A percentile compares a stretch with the other conserved stretches of the same genome.
These are phyloP conservation scores for Alternaria ethzedia DNA, from an alignment of 2,329 filamentous ascomycete genomes.

Conservation along the genomic window DNA sequence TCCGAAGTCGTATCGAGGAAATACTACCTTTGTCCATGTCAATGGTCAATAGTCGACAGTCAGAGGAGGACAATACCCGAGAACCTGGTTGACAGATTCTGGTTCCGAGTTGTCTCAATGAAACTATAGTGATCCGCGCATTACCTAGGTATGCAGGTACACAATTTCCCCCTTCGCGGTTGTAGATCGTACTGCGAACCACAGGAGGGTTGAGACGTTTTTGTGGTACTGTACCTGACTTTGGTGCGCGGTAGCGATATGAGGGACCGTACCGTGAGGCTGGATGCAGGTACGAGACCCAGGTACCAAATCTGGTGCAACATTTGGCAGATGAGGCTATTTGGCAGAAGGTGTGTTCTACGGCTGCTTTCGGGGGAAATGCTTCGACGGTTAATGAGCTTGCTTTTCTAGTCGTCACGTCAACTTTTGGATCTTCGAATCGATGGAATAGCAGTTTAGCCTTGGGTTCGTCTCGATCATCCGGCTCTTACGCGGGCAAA, in stretches of 20 bases:
- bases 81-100: neutral
- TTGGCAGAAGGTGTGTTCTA: neutral
- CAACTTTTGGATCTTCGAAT: neutral
- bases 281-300: neutral
- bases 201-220: neutral
- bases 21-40: neutral
- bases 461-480: neutral
- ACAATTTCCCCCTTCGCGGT: neutral
- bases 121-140: neutral
- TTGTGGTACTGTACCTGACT: neutral
- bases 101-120: neutral
- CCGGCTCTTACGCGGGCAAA: neutral
- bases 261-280: neutral
- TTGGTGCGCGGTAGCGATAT: neutral
- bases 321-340: neutral
- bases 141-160: neutral
- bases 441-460: neutral
- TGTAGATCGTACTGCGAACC: neutral
- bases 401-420: neutral
- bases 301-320: neutral
- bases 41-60: neutral
- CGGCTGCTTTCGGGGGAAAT: neutral
- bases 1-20: neutral
- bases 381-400: neutral
- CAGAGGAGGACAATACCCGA: neutral